phyloP scores from a whole-genome alignment of 2,329 filamentous ascomycete species.

The Fusarium protoensiforme region DNA sequence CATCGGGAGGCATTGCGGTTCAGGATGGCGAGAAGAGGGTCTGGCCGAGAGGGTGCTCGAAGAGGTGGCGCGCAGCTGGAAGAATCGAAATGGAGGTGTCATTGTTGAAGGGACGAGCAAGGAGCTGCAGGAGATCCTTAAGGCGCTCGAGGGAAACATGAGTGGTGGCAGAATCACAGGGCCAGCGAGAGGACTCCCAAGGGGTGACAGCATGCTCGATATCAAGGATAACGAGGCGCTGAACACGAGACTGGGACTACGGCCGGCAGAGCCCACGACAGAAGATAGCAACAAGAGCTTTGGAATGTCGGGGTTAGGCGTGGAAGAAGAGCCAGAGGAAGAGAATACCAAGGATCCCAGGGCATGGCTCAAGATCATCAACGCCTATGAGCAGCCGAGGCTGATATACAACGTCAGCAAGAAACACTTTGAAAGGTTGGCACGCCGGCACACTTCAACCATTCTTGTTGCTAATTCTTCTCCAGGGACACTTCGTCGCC shows the following conservation, averaged over 20 bases:
- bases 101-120: conserved; percentile 87
- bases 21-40: conserved; percentile 95
- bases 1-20: conserved; percentile 92
- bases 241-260: conserved; percentile 67
- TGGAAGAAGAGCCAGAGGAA: conserved; percentile 66
- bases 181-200: conserved; percentile 60
- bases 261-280: conserved; percentile 57
- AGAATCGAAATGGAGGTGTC: conserved; percentile 85
- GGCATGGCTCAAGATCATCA: conserved; percentile 85
- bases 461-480: conserved; percentile 26
- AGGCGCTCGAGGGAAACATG: conserved; percentile 88
- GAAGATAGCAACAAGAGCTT: conserved; percentile 76
- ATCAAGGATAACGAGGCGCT: conserved; percentile 62
- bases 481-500: conserved; percentile 70
- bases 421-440: conserved; percentile 88
- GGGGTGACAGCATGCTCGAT: conserved; percentile 73
- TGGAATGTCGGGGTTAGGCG: conserved; percentile 63
- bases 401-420: conserved; percentile 81
- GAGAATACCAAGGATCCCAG: conserved; percentile 75
- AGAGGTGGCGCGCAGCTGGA: conserved; percentile 92
- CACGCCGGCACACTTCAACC: background rate
- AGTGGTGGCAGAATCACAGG: conserved; percentile 78
- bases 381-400: conserved; percentile 87
- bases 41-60: conserved; percentile 92
- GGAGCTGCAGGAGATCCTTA: conserved; percentile 84